phyloP scores from a whole-genome alignment of 257 asterid species.

The Jacaranda mimosifolia region DNA sequence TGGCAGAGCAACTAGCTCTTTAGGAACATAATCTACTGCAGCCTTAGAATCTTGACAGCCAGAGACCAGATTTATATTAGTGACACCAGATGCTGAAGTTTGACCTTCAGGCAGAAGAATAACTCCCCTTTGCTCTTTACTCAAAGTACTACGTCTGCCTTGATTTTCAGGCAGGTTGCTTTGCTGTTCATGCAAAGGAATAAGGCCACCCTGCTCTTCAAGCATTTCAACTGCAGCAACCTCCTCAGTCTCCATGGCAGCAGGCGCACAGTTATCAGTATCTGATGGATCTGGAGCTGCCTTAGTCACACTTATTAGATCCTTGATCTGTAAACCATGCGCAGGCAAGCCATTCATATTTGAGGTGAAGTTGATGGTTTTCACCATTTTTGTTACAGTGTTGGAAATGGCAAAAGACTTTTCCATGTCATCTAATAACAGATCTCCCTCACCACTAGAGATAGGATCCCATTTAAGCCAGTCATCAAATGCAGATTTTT shows the following conservation, averaged over 20 bases:
- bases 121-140: conserved; percentile 29
- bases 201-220: conserved; percentile 39
- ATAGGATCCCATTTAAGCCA: conserved; percentile 96
- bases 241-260: conserved; percentile 45
- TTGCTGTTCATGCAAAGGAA: conserved; percentile 34
- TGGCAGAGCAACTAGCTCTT: conserved; percentile 29
- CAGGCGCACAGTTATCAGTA: conserved; percentile 33
- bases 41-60: conserved; percentile 19
- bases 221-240: conserved; percentile 45
- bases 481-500: conserved; percentile 54
- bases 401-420: conserved; percentile 65
- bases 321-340: conserved; percentile 71
- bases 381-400: conserved; percentile 48
- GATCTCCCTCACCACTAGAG: conserved; percentile 95
- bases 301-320: conserved; percentile 43
- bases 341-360: conserved; percentile 69
- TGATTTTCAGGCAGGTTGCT: conserved; percentile 18
- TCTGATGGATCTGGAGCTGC: conserved; percentile 37
- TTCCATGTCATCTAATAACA: conserved; percentile 81
- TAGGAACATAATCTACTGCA: conserved; percentile 32
- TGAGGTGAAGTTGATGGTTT: conserved; percentile 60
- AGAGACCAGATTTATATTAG: conserved; percentile 4
- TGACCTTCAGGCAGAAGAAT: conserved; percentile 30
- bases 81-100: conserved; percentile 25
- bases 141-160: conserved; percentile 16